Base-by-base conservation (phyloP, 192 early-diverging fungal species). In the Chytriomyces sp. region DNA sequence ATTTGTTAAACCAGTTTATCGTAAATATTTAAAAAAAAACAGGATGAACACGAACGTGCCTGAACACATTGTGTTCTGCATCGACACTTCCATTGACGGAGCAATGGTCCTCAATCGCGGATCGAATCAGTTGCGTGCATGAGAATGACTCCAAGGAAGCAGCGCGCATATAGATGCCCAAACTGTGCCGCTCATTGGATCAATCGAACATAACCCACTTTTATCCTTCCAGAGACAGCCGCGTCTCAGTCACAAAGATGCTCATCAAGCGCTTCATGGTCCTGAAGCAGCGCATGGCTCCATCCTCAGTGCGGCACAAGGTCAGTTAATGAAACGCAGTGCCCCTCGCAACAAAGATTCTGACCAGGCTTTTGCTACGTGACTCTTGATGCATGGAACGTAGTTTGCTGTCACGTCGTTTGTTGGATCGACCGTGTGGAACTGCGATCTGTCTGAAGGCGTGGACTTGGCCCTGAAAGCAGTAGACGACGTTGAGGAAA, bases 381-480 rank as follows among this genome's bases (percentile, higher is more conserved):
- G 57, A 60, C 2, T 23, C 1, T 18, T 60, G 57, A 18, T 60
- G 18, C 16, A 60, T 60, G 35, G 35, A 35, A 35, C 23, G 57
- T 23, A 60, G 67, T 80, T 80, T 80, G 79, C 72, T 9, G 66
- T 80, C 35, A 46, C 62, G 4, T 47, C 73, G 43, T 62, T 81
- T 67, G 35, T 69, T 11, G 16, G 47, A 11, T 45, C 47, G 11
- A 69, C 79, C 28, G 10, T 63, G 5, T 81, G 79, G 74, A 47
- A 72, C 28, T 72, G 68, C 48, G 48, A 61, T 7, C 47, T 81
- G 7, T 46, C 59, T 26, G 35, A 26, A 9, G 61, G 72, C 69
- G 44, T 50, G 44, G 60, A 16, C 23, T 16, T 26, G 23, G 45
- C 75, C 24, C 35, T 79, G 23, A 35, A 76, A 24, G 63, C 45